phyloP scores from a whole-genome alignment of 805 yeast species.

The Kluyveromyces lactis region DNA sequence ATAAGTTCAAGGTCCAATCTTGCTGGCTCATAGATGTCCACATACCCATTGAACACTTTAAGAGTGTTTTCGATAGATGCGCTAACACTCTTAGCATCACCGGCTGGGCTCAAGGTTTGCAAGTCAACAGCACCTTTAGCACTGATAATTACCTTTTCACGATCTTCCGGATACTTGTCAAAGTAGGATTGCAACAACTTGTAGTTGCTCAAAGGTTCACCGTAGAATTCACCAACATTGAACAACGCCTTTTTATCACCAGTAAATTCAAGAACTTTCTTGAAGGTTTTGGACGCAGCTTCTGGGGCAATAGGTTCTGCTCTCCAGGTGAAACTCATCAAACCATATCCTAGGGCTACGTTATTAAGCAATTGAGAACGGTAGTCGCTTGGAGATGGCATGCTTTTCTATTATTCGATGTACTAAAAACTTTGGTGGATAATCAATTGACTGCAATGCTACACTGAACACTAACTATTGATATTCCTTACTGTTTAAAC shows the following conservation, averaged over 20 bases:
- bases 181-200: constrained; percentile 50
- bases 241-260: constrained; percentile 41
- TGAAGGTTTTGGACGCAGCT: constrained; percentile 45
- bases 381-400: neutral
- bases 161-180: constrained; percentile 44
- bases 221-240: constrained; percentile 78
- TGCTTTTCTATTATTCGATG: neutral
- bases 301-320: constrained; percentile 47
- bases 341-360: constrained; percentile 52
- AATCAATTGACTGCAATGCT: no score
- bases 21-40: constrained; percentile 64
- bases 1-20: constrained; percentile 45
- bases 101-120: constrained; percentile 37
- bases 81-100: constrained; percentile 39
- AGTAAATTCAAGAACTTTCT: constrained; percentile 37
- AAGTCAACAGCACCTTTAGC: constrained; percentile 58
- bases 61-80: constrained; percentile 40
- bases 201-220: constrained; percentile 46
- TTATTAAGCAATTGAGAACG: constrained; percentile 1
- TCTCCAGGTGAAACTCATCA: constrained; percentile 75
- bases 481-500: no score
- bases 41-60: constrained; percentile 36
- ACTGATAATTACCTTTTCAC: constrained; percentile 48
- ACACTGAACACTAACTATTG: no score
- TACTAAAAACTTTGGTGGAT: no score